Conservation (phyloP, 1,139 yeast genomes). For the Debaryomyces nepalensis region DNA sequence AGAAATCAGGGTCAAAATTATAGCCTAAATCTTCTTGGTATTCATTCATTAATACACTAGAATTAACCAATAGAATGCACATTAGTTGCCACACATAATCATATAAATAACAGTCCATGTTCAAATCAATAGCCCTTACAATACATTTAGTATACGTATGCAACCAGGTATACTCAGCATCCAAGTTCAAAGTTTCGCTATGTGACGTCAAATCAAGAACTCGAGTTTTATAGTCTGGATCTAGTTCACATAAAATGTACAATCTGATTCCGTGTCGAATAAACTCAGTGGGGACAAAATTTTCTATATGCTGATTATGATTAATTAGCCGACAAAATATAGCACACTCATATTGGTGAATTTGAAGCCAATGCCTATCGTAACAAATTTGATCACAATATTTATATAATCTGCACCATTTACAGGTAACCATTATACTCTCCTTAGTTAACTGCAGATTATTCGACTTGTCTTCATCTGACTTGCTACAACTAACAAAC, state of each 20-base stretch:
- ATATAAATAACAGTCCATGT: not conserved
- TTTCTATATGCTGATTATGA: not conserved
- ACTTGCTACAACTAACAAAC: not conserved
- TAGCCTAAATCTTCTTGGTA: constrained; percentile 32
- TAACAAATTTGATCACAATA: constrained; percentile 20
- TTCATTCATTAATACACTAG: constrained; percentile 27
- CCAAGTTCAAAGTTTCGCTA: not conserved
- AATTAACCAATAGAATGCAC: constrained; percentile 29
- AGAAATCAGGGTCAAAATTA: constrained; percentile 39
- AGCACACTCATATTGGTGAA: constrained; percentile 20
- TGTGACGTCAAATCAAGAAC: constrained; percentile 15
- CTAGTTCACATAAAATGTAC: constrained; percentile 11
- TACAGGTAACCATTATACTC: constrained; percentile 13
- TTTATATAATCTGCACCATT: constrained; percentile 15
- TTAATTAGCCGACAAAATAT: constrained; percentile 8
- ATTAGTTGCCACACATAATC: constrained; percentile 11
- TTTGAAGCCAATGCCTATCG: constrained; percentile 13
- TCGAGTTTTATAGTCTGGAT: constrained; percentile 3
- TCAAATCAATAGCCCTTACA: constrained; percentile 2
- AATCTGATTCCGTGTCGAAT: constrained; percentile 14
- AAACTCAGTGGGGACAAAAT: constrained; percentile 7
- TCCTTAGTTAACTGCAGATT: not conserved
- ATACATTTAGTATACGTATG: constrained; percentile 5
- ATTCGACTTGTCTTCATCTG: not conserved
- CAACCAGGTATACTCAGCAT: constrained; percentile 1